Evolutionary conservation across 306 rosid genomes (phyloP).

Genomic region (Adenanthera pavonina): DNA sequence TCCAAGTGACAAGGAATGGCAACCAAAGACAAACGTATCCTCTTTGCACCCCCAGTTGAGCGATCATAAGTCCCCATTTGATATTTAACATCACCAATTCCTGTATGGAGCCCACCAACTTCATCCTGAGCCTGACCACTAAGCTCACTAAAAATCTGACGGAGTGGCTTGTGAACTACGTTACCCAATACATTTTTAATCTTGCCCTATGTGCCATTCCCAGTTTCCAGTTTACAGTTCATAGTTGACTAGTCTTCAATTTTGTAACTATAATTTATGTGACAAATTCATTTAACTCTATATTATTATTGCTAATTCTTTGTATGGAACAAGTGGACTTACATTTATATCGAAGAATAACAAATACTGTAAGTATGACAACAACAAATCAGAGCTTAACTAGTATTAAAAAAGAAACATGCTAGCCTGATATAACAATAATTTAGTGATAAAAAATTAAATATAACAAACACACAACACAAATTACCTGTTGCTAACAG

Average conservation of each 20-base stretch:
- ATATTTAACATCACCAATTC: slow-evolving; percentile 97
- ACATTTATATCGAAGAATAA: neutral
- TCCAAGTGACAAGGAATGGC: slow-evolving; percentile 98
- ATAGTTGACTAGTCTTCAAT: slow-evolving; percentile 79
- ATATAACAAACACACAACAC: slow-evolving; percentile 9
- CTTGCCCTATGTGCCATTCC: slow-evolving; percentile 95
- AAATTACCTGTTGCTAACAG: slow-evolving; percentile 78
- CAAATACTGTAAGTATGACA: neutral
- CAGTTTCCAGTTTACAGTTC: slow-evolving; percentile 16
- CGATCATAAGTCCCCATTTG: slow-evolving; percentile 96
- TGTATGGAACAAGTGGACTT: slow-evolving; percentile 8
- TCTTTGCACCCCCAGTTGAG: slow-evolving; percentile 87
- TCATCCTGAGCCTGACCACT: slow-evolving; percentile 87
- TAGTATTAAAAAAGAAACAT: neutral
- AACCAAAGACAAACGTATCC: slow-evolving; percentile 86
- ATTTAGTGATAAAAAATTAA: neutral
- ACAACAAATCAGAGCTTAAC: neutral
- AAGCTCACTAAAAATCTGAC: slow-evolving; percentile 91
- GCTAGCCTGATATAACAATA: neutral
- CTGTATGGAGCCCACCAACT: slow-evolving; percentile 79
- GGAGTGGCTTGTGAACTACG: slow-evolving; percentile 88
- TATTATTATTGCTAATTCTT: neutral
- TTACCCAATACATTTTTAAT: slow-evolving; percentile 86
- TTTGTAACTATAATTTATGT: neutral
- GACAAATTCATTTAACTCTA: slow-evolving; percentile 47